Evolutionary conservation across 2,329 filamentous ascomycete species (phyloP).

Genomic region (Sporothrix pseudoabietina): DNA sequence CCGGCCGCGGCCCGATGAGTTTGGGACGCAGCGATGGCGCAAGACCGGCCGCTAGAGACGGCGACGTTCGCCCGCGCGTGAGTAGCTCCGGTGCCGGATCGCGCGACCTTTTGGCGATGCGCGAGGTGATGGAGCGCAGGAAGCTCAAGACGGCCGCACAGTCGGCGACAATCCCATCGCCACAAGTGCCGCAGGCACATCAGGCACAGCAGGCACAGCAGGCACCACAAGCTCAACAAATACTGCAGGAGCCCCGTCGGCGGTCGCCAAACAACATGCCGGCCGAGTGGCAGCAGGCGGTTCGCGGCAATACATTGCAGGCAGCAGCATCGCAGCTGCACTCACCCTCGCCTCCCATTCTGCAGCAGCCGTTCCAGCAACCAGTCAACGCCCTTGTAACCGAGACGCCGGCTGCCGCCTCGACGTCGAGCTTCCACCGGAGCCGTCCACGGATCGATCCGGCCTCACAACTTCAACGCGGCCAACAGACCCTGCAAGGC

Average conservation of each 20-base stretch:
- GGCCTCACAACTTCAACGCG: constrained; percentile 16
- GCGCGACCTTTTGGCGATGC: constrained; percentile 27
- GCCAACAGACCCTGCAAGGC: neutral
- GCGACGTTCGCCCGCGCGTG: neutral
- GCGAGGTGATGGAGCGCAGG: constrained; percentile 28
- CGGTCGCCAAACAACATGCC: neutral
- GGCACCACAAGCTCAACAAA: neutral
- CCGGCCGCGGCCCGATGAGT: neutral
- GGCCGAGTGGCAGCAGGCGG: neutral
- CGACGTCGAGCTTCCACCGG: neutral
- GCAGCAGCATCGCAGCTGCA: neutral
- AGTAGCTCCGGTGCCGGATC: neutral
- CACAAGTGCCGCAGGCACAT: neutral
- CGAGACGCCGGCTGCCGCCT: neutral
- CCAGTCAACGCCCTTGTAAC: neutral
- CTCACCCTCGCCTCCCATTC: neutral
- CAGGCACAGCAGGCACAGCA: neutral
- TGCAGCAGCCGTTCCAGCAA: neutral
- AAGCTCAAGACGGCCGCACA: constrained; percentile 17
- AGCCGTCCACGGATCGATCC: constrained; percentile 2
- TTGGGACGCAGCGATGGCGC: neutral
- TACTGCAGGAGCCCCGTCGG: neutral
- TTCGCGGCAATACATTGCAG: neutral
- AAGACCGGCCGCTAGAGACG: neutral
- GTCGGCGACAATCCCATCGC: neutral